These are phyloP conservation scores for Saitozyma sp. DNA, from an alignment of 768 basidiomycete genomes.

Conservation along the genomic window DNA sequence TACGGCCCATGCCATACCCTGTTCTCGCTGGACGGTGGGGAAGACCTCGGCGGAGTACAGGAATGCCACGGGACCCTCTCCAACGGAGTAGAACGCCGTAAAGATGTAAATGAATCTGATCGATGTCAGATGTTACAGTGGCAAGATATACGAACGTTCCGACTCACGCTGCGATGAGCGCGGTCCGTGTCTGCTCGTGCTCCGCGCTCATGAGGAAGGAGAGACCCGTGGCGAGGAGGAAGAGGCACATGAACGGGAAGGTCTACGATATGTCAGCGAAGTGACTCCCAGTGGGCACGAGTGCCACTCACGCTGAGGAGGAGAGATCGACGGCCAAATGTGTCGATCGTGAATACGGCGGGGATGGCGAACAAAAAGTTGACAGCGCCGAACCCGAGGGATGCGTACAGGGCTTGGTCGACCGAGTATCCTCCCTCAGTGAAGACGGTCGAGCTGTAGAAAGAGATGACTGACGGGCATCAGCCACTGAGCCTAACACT, in stretches of 20 bases:
- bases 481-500: too few relatives aligned
- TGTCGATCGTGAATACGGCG: slow-evolving; percentile 45
- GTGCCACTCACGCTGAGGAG: slow-evolving; percentile 22
- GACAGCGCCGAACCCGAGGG: slow-evolving; percentile 51
- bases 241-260: slow-evolving; percentile 79
- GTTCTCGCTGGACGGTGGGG: slow-evolving; percentile 77
- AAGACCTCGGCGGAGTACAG: slow-evolving; percentile 86
- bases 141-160: neutral
- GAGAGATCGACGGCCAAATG: slow-evolving; percentile 31
- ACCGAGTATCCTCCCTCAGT: slow-evolving; percentile 49
- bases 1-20: slow-evolving; percentile 76
- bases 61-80: slow-evolving; percentile 82
- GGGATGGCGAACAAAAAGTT: slow-evolving; percentile 46
- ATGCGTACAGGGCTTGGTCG: slow-evolving; percentile 45
- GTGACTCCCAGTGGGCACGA: neutral
- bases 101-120: slow-evolving; percentile 46
- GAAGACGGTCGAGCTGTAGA: slow-evolving; percentile 56
- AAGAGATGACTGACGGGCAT: slow-evolving; percentile 54
- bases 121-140: slow-evolving; percentile 50
- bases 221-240: slow-evolving; percentile 72
- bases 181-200: slow-evolving; percentile 12
- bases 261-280: slow-evolving; percentile 14
- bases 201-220: slow-evolving; percentile 55
- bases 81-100: slow-evolving; percentile 42
- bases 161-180: slow-evolving; percentile 31